Evolutionary conservation across 2,329 filamentous ascomycete species (phyloP), one percentile per base, ranked within the genome.

Genomic region (Pseudogymnoascus sp.): DNA sequence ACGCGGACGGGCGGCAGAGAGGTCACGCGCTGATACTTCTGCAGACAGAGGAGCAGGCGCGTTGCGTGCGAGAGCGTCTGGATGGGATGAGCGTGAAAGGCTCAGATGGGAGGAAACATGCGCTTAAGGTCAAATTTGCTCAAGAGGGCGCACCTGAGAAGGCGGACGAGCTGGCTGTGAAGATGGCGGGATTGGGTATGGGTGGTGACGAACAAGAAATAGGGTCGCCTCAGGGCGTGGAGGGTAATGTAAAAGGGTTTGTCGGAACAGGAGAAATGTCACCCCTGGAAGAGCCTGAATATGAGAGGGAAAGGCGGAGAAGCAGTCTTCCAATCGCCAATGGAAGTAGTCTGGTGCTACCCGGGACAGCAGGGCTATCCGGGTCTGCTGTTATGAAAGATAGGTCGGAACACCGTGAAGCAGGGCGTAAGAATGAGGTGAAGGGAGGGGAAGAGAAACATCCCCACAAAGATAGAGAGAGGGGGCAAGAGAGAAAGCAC

Each of bases 41-140:
- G 31, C 50, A 57, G 28, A 57, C 50, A 33, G 50, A 57, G 28
- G 50, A 57, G 28, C 50, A 57, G 50, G 50, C 50, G 11, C 28
- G 50, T 28, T 57, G 17, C 10, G 50, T 57, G 50, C 50, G 50
- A 33, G 50, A 57, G 50, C 28, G 28, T 2, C 28, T 57, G 50
- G 50, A 57, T 57, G 50, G 50, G 50, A 57, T 33, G 50, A 57
- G 50, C 28, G 50, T 57, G 17, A 57, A 57, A 33, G 50, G 50
- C 50, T 57, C 50, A 2, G 50, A 57, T n/a, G 50, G 50, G 13
- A 57, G 50, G 50, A 57, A 33, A 57, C 28, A 57, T 33, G 50
- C 50, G 10, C 28, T 57, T 21, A 57, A 57, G 50, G 50, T 57
- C 50, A 57, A 57, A 57, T 57, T 57, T 57, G 50, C 50, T 4